Evolutionary conservation across 257 asterid genomes (phyloP).

Genomic region (Dorcoceras hygrometricum): DNA sequence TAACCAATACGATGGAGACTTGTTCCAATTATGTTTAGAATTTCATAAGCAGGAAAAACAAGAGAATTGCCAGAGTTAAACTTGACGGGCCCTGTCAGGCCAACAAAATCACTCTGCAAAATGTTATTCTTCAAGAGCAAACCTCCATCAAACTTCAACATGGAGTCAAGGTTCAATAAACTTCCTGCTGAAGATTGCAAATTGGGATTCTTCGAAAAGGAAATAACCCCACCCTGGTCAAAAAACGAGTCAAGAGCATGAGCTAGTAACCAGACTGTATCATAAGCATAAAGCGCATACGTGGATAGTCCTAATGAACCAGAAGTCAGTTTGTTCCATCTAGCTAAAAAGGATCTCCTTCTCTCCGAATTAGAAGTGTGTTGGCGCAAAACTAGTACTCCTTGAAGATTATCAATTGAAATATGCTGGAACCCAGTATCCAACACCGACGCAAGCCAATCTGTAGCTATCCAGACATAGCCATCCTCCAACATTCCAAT

Average conservation of each 20-base stretch:
- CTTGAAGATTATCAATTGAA: slow-evolving; percentile 33
- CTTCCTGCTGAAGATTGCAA: slow-evolving; percentile 25
- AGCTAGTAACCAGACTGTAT: slow-evolving; percentile 68
- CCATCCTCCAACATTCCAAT: slow-evolving; percentile 53
- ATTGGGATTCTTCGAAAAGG: slow-evolving; percentile 43
- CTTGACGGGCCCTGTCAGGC: slow-evolving; percentile 47
- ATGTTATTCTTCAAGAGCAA: slow-evolving; percentile 34
- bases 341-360: slow-evolving; percentile 34
- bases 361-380: slow-evolving; percentile 40
- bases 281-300: slow-evolving; percentile 53
- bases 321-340: slow-evolving; percentile 41
- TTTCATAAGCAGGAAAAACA: slow-evolving; percentile 49
- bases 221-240: slow-evolving; percentile 34
- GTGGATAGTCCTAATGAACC: slow-evolving; percentile 33
- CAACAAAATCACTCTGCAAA: slow-evolving; percentile 43
- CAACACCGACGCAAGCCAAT: slow-evolving; percentile 56
- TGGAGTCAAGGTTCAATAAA: slow-evolving; percentile 28
- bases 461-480: slow-evolving; percentile 61
- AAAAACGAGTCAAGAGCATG: slow-evolving; percentile 50
- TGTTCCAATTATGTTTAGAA: slow-evolving; percentile 52
- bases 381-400: slow-evolving; percentile 44
- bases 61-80: slow-evolving; percentile 44
- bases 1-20: slow-evolving; percentile 42
- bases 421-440: slow-evolving; percentile 31
- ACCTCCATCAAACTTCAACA: slow-evolving; percentile 54